These are phyloP conservation scores for Talaromyces sp. DNA, from an alignment of 2,329 filamentous ascomycete genomes.

Conservation along the genomic window DNA sequence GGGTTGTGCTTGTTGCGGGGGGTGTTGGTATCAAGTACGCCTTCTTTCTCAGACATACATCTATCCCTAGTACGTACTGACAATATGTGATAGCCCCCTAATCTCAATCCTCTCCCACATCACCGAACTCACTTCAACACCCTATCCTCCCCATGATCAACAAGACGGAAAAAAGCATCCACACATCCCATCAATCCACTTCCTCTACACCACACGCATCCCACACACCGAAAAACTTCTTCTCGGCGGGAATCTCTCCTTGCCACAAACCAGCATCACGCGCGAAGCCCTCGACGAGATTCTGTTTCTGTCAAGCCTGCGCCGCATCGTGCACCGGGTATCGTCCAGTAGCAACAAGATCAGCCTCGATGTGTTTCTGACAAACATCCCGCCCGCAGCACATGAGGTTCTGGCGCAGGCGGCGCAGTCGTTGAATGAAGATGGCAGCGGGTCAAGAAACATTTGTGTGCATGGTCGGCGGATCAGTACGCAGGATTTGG, in stretches of 20 bases:
- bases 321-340: slow-evolving; percentile 24
- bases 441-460: neutral
- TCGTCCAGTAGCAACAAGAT: slow-evolving; percentile 23
- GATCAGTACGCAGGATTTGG: slow-evolving; percentile 33
- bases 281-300: slow-evolving; percentile 25
- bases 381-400: slow-evolving; percentile 15
- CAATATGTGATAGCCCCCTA: slow-evolving; percentile 49
- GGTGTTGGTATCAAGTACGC: slow-evolving; percentile 74
- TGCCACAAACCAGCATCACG: slow-evolving; percentile 2
- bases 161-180: neutral
- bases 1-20: slow-evolving; percentile 69
- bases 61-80: neutral
- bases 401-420: neutral
- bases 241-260: neutral
- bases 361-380: slow-evolving; percentile 30
- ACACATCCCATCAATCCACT: slow-evolving; percentile 39
- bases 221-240: slow-evolving; percentile 10
- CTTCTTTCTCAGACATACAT: neutral
- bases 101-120: slow-evolving; percentile 66
- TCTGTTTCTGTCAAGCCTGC: slow-evolving; percentile 44
- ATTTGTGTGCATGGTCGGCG: slow-evolving; percentile 23
- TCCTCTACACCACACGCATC: slow-evolving; percentile 59
- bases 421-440: neutral
- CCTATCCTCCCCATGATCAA: neutral
- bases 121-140: slow-evolving; percentile 28